These are phyloP conservation scores for Articulospora tetracladia DNA, from an alignment of 495 filamentous ascomycete species.

Conservation along the genomic window DNA sequence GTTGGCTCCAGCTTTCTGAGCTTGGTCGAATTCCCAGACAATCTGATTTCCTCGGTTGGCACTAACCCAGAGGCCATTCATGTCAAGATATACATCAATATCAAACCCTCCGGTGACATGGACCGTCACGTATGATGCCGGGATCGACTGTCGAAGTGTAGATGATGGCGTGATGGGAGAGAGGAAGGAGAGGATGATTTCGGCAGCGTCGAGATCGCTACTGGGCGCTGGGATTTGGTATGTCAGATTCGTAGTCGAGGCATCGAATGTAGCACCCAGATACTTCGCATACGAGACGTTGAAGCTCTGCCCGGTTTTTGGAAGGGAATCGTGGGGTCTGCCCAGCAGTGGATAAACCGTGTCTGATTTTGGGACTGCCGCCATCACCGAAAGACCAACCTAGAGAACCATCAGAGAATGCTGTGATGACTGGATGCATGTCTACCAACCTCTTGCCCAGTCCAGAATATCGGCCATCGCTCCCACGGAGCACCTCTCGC, in stretches of 20 bases:
- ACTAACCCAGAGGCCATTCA: slow-evolving; percentile 88
- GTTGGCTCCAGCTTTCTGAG: slow-evolving; percentile 13
- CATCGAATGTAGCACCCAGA: slow-evolving; percentile 78
- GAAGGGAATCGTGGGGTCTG: slow-evolving; percentile 77
- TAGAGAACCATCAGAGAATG: slow-evolving; percentile 32
- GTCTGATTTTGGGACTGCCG: slow-evolving; percentile 63
- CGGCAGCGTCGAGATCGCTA: slow-evolving; percentile 26
- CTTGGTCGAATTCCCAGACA: slow-evolving; percentile 57
- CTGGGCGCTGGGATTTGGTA: slow-evolving; percentile 61
- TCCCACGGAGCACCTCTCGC: slow-evolving; percentile 83
- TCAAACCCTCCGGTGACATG: slow-evolving; percentile 67
- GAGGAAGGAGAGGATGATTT: slow-evolving; percentile 78
- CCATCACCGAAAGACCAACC: slow-evolving; percentile 79
- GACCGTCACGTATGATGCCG: slow-evolving; percentile 80
- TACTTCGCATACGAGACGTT: slow-evolving; percentile 69
- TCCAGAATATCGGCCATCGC: slow-evolving; percentile 95
- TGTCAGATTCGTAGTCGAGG: slow-evolving; percentile 88
- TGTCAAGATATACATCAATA: slow-evolving; percentile 80
- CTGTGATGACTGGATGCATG: background rate
- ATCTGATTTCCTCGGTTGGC: slow-evolving; percentile 66
- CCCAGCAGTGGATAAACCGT: slow-evolving; percentile 86
- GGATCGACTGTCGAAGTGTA: slow-evolving; percentile 85
- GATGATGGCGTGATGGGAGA: slow-evolving; percentile 93
- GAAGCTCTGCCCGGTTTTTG: slow-evolving; percentile 39
- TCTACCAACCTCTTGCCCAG: slow-evolving; percentile 44